phyloP scores from a whole-genome alignment of 1,139 yeast species.

The Debaryomyces psychrophilus region DNA sequence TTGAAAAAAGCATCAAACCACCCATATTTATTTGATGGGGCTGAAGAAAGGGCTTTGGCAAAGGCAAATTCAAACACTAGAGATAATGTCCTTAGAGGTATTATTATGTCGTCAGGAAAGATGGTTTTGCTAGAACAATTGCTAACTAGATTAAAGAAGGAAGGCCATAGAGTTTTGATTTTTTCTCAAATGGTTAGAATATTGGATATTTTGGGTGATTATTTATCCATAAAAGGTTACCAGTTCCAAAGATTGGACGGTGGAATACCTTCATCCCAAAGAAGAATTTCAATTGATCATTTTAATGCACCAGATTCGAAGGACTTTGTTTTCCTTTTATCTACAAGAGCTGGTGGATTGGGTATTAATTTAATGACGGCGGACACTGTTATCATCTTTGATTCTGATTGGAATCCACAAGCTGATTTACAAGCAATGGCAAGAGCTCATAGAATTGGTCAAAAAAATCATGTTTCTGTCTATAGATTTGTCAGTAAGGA shows the following conservation, averaged over 20 bases:
- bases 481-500: constrained; percentile 96
- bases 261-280: constrained; percentile 90
- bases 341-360: constrained; percentile 98
- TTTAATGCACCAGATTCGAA: constrained; percentile 92
- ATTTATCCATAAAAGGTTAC: constrained; percentile 84
- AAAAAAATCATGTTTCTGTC: constrained; percentile 95
- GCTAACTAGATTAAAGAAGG: constrained; percentile 78
- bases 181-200: constrained; percentile 97
- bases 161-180: constrained; percentile 93
- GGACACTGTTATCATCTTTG: constrained; percentile 95
- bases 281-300: constrained; percentile 94
- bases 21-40: constrained; percentile 92
- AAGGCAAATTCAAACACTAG: constrained; percentile 65
- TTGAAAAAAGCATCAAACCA: constrained; percentile 96
- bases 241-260: constrained; percentile 95
- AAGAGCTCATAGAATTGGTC: constrained; percentile 98
- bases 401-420: constrained; percentile 99
- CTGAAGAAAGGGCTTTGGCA: constrained; percentile 79
- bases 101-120: constrained; percentile 97
- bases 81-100: constrained; percentile 82
- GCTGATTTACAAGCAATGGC: constrained; percentile 99
- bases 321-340: constrained; percentile 86
- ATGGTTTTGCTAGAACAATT: constrained; percentile 94
- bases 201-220: constrained; percentile 94
- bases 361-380: constrained; percentile 99